Base-by-base conservation (phyloP, 805 yeast species). In the Wickerhamiella sorbophila region DNA sequence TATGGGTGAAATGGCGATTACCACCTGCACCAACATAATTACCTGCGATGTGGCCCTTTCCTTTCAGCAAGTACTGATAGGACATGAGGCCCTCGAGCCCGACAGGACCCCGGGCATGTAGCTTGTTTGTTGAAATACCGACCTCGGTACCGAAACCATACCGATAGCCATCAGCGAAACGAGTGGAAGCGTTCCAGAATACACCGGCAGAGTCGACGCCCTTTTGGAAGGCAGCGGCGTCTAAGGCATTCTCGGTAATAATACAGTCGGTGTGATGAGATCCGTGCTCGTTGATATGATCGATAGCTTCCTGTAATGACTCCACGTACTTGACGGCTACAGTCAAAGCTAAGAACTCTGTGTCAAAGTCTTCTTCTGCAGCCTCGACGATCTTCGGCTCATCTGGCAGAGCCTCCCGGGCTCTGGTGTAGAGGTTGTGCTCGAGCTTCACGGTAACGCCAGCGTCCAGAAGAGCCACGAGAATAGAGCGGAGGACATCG, bases 91-190 rank as follows among this genome's bases (percentile, higher is more conserved):
- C 99, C 58, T 91, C 99, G 26, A 91, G 69, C 2, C 99, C 99
- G 27, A 91, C 97, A 14, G 98, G 99, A 2, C 99, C 99, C 55
- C 99, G 73, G 8, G 98, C 95, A 59, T 91, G 99, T 48, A 91
- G 85, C 61, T 91, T 91, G 58, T 88, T 87, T 36, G 98, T 91
- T 38, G 94, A 80, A 45, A 91, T 88, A 29, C 99, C 99, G 15
- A 91, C 98, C 61, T 91, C 99, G 4, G 99, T 80, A 41, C 99
- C 99, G 58, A 93, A 91, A 0, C 99, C 99, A 57, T 88, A 91
- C 59, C 98, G 74, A 70, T 84, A 91, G 3, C 99, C 99, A 61
- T 91, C 99, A 5, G 99, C 97, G 64, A 91, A 91, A 57, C 99
- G 70, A 6, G 97, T 85, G 17, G 95, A 82, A 39, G 94, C 88